Conservation (phyloP, 2,329 filamentous ascomycete genomes). For the Akanthomyces muscarius region DNA sequence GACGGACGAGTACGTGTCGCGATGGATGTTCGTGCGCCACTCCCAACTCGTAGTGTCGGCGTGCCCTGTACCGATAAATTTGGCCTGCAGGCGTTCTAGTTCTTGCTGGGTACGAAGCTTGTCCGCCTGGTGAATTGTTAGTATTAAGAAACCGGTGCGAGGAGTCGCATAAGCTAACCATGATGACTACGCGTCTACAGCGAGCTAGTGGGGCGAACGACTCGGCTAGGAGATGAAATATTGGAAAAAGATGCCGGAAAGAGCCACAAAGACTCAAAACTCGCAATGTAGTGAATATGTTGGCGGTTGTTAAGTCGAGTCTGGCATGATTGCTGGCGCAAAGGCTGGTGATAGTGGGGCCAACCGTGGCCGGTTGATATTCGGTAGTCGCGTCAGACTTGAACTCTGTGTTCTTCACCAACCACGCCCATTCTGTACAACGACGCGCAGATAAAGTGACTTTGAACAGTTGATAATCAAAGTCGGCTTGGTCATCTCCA, state of each 20-base stretch:
- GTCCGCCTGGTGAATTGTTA: constrained; percentile 62
- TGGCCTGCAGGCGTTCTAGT: constrained; percentile 92
- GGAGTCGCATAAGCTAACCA: constrained; percentile 22
- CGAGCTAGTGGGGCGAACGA: neutral
- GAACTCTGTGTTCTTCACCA: neutral
- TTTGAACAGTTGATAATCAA: neutral
- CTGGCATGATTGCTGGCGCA: neutral
- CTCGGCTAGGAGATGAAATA: too few relatives aligned
- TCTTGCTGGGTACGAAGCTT: constrained; percentile 97
- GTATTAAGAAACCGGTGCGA: neutral
- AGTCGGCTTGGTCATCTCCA: neutral
- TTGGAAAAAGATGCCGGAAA: neutral
- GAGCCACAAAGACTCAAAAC: neutral
- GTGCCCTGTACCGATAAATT: constrained; percentile 93
- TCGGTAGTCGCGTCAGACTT: constrained; percentile 14
- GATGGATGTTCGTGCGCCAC: constrained; percentile 92
- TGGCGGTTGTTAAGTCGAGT: neutral
- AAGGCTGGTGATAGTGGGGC: constrained; percentile 12
- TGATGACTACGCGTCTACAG: constrained; percentile 17
- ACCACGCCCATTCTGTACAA: neutral
- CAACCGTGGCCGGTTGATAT: neutral
- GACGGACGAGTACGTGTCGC: constrained; percentile 86
- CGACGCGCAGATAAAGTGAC: neutral
- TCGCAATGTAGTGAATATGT: neutral
- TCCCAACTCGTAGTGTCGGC: constrained; percentile 97